Base-by-base conservation (phyloP, 495 filamentous ascomycete genomes). In the Penicillium arizonense region DNA sequence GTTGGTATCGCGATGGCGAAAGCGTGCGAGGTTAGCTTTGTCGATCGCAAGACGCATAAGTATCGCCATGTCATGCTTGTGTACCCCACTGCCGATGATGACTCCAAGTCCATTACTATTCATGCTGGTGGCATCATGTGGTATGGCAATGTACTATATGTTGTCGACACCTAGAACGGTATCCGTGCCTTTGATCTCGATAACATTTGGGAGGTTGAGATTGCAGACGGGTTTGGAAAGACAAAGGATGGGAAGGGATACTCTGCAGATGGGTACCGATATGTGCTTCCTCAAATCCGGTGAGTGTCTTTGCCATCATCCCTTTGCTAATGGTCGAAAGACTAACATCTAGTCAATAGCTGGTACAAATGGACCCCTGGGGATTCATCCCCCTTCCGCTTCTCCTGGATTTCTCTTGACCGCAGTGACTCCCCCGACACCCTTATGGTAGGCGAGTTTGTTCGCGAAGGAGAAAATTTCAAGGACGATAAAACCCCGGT, bases 21-120 rank as follows among this genome's bases (percentile, higher is more conserved):
- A 66, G 68, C 21, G 70, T 63, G 21, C 43, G 72, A n/a, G 1
- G 46, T 74, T 3, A 63, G 62, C 9, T 76, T 76, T 50, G 61
- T 76, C 2, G 57, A 72, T 46, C 57, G 64, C 9, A 47, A 53
- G 13, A 60, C 59, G n/a, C 49, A 60, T 23, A 61, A 64, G 46
- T 76, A 76, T 53, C 64, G 73, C 4, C 70, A 76, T 60, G 72
- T 68, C 1, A 50, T 73, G 20, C 58, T 76, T 0, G 67, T 72
- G 10, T 43, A 65, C 23, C 69, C 69, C 2, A 67, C 45, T 42
- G 62, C 53, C 6, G 52, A 61, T 24, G 58, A 65, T 33, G 57
- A 63, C 39, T 72, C 70, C 43, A 48, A 54, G 36, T n/a, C 65
- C 8, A 61, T 70, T 21, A 34, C 23, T 13, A 46, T 68, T 8